phyloP scores from a whole-genome alignment of 352 stramenopile species.

The Pythium sukuiense region DNA sequence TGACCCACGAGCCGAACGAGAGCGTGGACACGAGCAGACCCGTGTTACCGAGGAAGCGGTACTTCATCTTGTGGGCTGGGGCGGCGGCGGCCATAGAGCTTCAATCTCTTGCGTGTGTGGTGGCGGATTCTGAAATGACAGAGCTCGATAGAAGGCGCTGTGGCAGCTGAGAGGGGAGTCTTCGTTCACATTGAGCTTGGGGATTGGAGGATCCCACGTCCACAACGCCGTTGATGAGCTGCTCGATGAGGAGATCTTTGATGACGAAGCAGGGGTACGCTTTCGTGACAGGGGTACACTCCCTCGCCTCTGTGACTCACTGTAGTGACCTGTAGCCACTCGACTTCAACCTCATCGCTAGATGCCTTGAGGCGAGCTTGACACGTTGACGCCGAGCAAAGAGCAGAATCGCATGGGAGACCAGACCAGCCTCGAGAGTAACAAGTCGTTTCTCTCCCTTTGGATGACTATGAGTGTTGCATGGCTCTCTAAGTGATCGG shows the following conservation, averaged over 20 bases:
- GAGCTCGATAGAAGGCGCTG: background rate
- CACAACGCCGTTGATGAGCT: constrained; percentile 48
- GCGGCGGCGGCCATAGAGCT: constrained; percentile 19
- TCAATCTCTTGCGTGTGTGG: constrained; percentile 16
- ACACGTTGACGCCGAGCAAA: no score
- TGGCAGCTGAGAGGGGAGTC: background rate
- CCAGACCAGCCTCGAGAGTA: no score
- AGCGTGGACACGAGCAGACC: constrained; percentile 51
- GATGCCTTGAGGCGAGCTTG: no score
- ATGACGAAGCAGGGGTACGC: constrained; percentile 19
- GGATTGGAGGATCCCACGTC: constrained; percentile 5
- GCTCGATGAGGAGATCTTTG: constrained; percentile 33
- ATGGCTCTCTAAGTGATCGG: no score
- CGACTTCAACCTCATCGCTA: background rate
- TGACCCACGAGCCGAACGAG: constrained; percentile 57
- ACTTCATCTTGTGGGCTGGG: constrained; percentile 51
- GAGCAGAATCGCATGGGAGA: no score
- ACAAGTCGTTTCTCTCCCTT: no score
- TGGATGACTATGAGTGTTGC: no score
- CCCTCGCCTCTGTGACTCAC: background rate
- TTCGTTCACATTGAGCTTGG: background rate
- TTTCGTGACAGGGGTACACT: constrained; percentile 5
- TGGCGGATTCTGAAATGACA: background rate
- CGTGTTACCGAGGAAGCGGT: constrained; percentile 54
- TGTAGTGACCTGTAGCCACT: background rate